These are phyloP conservation scores for Quillaja saponaria DNA, from an alignment of 306 rosid genomes.

Conservation along the genomic window DNA sequence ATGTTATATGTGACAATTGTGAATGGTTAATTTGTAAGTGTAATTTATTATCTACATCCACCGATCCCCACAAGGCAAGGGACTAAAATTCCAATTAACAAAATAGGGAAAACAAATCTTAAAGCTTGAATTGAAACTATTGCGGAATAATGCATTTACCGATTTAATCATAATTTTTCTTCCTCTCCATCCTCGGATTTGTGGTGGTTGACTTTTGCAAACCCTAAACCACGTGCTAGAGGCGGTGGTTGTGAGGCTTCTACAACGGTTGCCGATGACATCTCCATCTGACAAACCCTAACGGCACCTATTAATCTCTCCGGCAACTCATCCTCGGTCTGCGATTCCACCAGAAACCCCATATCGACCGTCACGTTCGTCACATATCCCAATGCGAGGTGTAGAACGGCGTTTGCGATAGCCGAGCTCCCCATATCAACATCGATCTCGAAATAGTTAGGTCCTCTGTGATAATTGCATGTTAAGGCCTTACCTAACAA, in stretches of 20 bases:
- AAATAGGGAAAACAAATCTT: no score
- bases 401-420: conserved; percentile 78
- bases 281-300: conserved; percentile 87
- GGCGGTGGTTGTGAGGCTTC: conserved; percentile 42
- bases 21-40: no score
- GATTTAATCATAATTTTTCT: neutral
- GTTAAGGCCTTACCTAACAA: conserved; percentile 81
- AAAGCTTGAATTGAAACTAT: no score
- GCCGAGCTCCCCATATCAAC: conserved; percentile 90
- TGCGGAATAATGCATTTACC: no score
- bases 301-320: conserved; percentile 78
- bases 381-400: conserved; percentile 78
- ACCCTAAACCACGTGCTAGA: conserved; percentile 44
- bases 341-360: conserved; percentile 91
- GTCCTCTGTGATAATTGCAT: conserved; percentile 77
- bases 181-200: conserved; percentile 38
- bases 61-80: no score
- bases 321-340: conserved; percentile 82
- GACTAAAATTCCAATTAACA: no score
- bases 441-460: conserved; percentile 74
- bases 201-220: conserved; percentile 61
- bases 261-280: conserved; percentile 60
- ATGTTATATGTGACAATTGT: no score
- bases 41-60: no score
- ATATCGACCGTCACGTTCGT: conserved; percentile 80